Evolutionary conservation across 192 early-diverging fungal species (phyloP).

Genomic region (Spizellomyces punctatus): DNA sequence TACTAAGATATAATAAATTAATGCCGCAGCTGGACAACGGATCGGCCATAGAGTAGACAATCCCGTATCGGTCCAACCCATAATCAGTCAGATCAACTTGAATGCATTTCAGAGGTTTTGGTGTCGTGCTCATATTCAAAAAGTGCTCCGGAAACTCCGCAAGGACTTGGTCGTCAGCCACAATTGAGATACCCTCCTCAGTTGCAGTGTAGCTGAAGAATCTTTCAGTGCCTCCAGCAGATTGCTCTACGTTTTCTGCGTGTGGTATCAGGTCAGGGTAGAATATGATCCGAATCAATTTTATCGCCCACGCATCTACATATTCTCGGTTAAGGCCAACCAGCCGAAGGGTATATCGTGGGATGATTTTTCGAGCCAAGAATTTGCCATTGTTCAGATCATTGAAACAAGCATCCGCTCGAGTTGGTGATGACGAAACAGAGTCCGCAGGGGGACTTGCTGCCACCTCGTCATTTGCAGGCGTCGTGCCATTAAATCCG

Average conservation of each 20-base stretch:
- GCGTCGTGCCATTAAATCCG: conserved; percentile 33
- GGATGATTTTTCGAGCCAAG: conserved; percentile 46
- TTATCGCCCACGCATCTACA: conserved; percentile 58
- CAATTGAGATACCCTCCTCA: conserved; percentile 67
- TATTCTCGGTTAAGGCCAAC: conserved; percentile 66
- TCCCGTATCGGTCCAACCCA: conserved; percentile 64
- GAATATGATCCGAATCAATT: conserved; percentile 62
- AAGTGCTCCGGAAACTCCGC: conserved; percentile 42
- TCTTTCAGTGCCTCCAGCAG: conserved; percentile 22
- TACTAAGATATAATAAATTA: conserved; percentile 68
- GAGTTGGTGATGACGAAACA: conserved; percentile 23
- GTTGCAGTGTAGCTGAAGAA: conserved; percentile 74
- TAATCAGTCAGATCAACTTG: conserved; percentile 63
- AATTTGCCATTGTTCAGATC: conserved; percentile 40
- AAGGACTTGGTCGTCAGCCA: conserved; percentile 63
- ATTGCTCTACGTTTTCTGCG: not conserved
- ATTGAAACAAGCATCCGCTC: conserved; percentile 25
- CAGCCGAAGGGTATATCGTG: conserved; percentile 55
- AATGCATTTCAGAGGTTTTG: conserved; percentile 58
- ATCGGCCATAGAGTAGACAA: conserved; percentile 68
- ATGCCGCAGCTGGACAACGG: conserved; percentile 58
- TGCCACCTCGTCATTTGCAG: not conserved
- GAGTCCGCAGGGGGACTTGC: not conserved
- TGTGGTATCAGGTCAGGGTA: conserved; percentile 44
- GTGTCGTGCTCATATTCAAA: conserved; percentile 50